A percentile compares a stretch with the other conserved stretches of the same genome.
Conservation (phyloP, 202 grass and related monocot species). For the Hordeum pubiflorum region DNA sequence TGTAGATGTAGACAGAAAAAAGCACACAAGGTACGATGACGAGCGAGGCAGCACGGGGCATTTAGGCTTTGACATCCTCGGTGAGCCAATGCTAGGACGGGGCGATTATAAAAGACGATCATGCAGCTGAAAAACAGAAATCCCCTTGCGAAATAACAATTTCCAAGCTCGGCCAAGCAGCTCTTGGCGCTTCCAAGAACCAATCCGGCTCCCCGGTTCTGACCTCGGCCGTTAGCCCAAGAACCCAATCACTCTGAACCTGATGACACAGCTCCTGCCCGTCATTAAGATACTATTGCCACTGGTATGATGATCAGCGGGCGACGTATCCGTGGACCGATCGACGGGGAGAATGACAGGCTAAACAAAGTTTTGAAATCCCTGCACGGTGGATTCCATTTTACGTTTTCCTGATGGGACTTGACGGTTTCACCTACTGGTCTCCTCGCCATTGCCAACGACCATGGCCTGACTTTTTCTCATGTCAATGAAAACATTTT, state of each 20-base stretch:
- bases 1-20: background rate
- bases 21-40: background rate
- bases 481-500: background rate
- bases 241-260: background rate
- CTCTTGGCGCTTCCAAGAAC: constrained; percentile 19
- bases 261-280: background rate
- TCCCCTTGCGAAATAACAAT: background rate
- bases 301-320: background rate
- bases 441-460: background rate
- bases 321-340: too few species aligned
- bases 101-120: background rate
- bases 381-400: background rate
- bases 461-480: background rate
- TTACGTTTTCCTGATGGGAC: background rate
- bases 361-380: background rate
- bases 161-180: background rate
- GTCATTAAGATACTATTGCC: background rate
- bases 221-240: background rate
- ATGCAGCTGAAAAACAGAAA: background rate
- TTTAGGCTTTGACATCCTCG: background rate
- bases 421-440: background rate
- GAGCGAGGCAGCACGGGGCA: background rate
- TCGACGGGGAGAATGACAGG: background rate
- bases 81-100: background rate
- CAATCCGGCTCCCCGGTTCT: background rate